Conservation (phyloP, 805 yeast species). For the Ogataea pignaliae region DNA sequence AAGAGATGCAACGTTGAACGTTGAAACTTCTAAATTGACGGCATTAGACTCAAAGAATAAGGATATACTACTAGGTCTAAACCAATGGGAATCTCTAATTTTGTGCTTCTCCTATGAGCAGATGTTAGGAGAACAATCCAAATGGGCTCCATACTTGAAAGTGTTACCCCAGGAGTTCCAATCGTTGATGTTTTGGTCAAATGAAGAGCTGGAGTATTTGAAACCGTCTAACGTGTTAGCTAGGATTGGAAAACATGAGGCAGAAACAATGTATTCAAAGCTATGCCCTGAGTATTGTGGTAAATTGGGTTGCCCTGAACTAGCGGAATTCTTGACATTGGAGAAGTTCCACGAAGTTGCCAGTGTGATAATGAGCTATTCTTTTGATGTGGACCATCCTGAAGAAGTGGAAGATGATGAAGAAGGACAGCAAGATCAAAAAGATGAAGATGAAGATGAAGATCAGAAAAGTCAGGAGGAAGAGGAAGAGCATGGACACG, state of each 20-base stretch:
- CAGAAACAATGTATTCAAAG: constrained; percentile 53
- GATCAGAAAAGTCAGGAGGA: constrained; percentile 23
- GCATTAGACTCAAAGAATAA: constrained; percentile 29
- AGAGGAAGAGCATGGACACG: constrained; percentile 34
- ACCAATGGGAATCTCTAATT: constrained; percentile 78
- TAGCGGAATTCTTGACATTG: constrained; percentile 36
- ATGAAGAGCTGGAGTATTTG: constrained; percentile 50
- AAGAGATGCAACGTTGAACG: constrained; percentile 48
- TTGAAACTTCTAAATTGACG: constrained; percentile 49
- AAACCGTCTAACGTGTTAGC: constrained; percentile 66
- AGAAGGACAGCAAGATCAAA: constrained; percentile 18
- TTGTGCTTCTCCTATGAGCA: constrained; percentile 62
- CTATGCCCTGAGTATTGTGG: constrained; percentile 38
- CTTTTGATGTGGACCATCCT: constrained; percentile 70
- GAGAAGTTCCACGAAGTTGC: constrained; percentile 71
- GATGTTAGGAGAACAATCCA: constrained; percentile 40
- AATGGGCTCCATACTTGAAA: constrained; percentile 68
- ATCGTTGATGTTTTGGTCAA: constrained; percentile 78
- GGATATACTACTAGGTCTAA: constrained; percentile 37
- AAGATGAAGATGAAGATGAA: constrained; percentile 9
- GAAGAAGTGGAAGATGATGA: constrained; percentile 29
- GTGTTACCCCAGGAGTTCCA: constrained; percentile 64
- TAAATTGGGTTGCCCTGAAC: constrained; percentile 31
- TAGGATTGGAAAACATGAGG: constrained; percentile 67
- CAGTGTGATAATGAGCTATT: constrained; percentile 79